Percentiles rank a stretch among this genome's conserved stretches.
Conservation (phyloP, 2,329 filamentous ascomycete species). For the Tolypocladium nubicola region DNA sequence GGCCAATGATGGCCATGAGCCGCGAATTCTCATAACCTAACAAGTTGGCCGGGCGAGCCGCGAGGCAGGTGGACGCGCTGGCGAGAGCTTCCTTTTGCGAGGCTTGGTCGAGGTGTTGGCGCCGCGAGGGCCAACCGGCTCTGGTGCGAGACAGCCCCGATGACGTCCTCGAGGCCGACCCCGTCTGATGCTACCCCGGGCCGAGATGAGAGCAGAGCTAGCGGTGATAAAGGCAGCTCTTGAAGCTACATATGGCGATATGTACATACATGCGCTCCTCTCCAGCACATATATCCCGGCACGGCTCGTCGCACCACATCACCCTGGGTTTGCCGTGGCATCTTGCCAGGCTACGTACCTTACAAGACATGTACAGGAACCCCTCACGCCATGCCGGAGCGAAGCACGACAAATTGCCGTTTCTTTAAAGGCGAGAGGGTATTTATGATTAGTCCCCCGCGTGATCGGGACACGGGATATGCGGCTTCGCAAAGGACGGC, state of each 20-base stretch:
- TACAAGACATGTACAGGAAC: neutral
- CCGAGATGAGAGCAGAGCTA: neutral
- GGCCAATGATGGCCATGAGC: neutral
- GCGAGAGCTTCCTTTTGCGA: neutral
- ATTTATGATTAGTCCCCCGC: neutral
- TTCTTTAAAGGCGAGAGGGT: neutral
- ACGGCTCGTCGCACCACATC: neutral
- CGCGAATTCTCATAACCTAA: neutral
- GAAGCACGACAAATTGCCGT: neutral
- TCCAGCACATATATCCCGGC: neutral
- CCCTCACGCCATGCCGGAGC: neutral
- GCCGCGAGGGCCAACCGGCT: neutral
- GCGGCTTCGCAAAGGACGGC: neutral
- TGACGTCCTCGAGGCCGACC: neutral
- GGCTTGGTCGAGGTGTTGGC: neutral
- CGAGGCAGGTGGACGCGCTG: neutral
- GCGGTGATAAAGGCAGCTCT: neutral
- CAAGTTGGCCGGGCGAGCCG: neutral
- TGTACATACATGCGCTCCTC: neutral
- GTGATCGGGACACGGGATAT: neutral
- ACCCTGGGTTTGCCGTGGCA: neutral
- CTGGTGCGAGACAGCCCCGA: neutral
- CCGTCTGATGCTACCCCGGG: neutral
- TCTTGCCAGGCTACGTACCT: neutral
- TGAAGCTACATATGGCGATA: neutral